A percentile compares a stretch with the other conserved stretches of the same genome.
These are phyloP conservation scores for Gillenia trifoliata DNA, from an alignment of 306 rosid species.

Conservation along the genomic window DNA sequence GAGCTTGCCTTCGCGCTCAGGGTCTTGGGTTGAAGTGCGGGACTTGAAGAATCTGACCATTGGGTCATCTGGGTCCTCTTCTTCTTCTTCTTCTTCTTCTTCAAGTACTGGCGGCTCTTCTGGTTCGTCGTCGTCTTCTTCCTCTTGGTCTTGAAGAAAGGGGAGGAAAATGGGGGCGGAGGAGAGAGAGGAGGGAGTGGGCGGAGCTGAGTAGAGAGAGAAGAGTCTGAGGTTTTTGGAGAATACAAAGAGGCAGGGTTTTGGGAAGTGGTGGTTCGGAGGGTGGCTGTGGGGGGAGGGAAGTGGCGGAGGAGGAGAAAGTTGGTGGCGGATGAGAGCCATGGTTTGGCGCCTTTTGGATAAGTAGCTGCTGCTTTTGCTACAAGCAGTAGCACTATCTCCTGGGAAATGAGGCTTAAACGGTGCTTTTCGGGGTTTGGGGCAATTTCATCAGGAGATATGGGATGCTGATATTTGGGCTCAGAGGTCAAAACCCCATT, in stretches of 20 bases:
- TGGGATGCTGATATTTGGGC: not conserved
- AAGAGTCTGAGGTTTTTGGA: constrained; percentile 28
- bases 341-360: constrained; percentile 25
- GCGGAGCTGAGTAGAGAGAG: constrained; percentile 30
- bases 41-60: constrained; percentile 56
- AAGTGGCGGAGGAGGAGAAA: constrained; percentile 22
- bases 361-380: not conserved
- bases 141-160: constrained; percentile 27
- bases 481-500: not conserved
- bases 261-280: constrained; percentile 10
- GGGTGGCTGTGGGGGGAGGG: constrained; percentile 19
- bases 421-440: not conserved
- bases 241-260: constrained; percentile 12
- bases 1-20: constrained; percentile 40
- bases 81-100: constrained; percentile 15
- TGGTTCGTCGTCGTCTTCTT: not conserved
- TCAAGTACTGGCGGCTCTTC: not conserved
- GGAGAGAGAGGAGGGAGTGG: constrained; percentile 16
- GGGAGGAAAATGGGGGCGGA: constrained; percentile 48
- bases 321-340: constrained; percentile 31
- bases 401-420: not conserved
- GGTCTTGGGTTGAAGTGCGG: constrained; percentile 45
- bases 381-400: not conserved
- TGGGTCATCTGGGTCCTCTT: constrained; percentile 47
- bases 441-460: not conserved